Evolutionary conservation across 805 yeast species (phyloP).

Genomic region (Wickerhamomyces strasburgensis): DNA sequence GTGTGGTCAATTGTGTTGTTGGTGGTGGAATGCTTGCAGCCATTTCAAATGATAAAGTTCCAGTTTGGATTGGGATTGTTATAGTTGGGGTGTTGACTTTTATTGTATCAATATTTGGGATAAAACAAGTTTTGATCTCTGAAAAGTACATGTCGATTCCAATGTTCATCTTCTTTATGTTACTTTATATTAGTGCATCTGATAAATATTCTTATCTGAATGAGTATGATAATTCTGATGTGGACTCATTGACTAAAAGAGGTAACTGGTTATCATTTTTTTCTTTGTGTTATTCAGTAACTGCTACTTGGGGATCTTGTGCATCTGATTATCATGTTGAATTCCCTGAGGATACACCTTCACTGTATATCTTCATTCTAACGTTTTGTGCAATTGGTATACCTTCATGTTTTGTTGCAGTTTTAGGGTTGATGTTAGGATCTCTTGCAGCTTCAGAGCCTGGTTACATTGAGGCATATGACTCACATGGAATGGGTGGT

Average conservation of each 20-base stretch:
- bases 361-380: constrained; percentile 45
- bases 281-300: constrained; percentile 67
- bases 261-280: constrained; percentile 73
- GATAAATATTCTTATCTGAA: constrained; percentile 35
- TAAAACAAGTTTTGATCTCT: constrained; percentile 60
- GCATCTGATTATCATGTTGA: constrained; percentile 81
- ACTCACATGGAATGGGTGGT: constrained; percentile 67
- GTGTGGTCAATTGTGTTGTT: constrained; percentile 82
- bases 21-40: constrained; percentile 80
- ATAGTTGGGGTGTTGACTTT: constrained; percentile 63
- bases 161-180: constrained; percentile 57
- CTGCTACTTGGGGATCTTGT: constrained; percentile 86
- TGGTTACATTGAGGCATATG: constrained; percentile 56
- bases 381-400: constrained; percentile 63
- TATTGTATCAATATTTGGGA: constrained; percentile 71
- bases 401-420: constrained; percentile 74
- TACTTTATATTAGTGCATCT: constrained; percentile 61
- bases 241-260: constrained; percentile 37
- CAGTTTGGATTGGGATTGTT: constrained; percentile 68
- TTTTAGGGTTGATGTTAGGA: constrained; percentile 67
- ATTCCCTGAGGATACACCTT: constrained; percentile 68
- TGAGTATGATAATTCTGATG: constrained; percentile 30
- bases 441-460: constrained; percentile 54
- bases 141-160: constrained; percentile 69
- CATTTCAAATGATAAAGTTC: constrained; percentile 59